These are phyloP conservation scores for Meripilus lineatus DNA, from an alignment of 1,284 basidiomycete genomes.

Conservation along the genomic window DNA sequence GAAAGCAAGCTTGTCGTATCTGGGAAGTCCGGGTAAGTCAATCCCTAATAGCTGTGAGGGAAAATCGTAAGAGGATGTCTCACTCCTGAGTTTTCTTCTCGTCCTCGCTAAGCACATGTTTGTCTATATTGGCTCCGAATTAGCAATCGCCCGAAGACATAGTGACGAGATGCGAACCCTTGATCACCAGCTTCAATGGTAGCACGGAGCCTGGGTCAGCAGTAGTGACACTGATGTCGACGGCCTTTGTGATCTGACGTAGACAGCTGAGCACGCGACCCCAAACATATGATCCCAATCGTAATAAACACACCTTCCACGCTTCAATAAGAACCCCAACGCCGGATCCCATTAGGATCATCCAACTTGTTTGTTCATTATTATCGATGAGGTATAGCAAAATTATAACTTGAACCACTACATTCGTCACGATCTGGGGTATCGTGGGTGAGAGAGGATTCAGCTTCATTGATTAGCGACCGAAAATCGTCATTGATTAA, in stretches of 20 bases:
- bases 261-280: slow-evolving; percentile 12
- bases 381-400: slow-evolving; percentile 94
- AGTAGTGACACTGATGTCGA: slow-evolving; percentile 71
- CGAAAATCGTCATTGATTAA: too few relatives aligned
- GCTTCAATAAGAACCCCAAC: slow-evolving; percentile 90
- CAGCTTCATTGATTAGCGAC: too few relatives aligned
- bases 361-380: slow-evolving; percentile 92
- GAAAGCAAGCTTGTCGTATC: slow-evolving; percentile 85
- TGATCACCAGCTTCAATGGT: slow-evolving; percentile 80
- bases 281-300: slow-evolving; percentile 2
- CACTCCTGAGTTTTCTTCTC: slow-evolving; percentile 98
- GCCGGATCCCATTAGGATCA: slow-evolving; percentile 89
- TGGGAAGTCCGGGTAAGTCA: slow-evolving; percentile 25
- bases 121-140: too few relatives aligned
- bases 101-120: slow-evolving; percentile 89
- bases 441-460: slow-evolving; percentile 7
- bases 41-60: neutral
- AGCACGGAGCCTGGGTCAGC: slow-evolving; percentile 57
- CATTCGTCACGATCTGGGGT: slow-evolving; percentile 91
- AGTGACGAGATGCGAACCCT: slow-evolving; percentile 42
- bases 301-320: slow-evolving; percentile 74
- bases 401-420: slow-evolving; percentile 87
- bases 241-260: slow-evolving; percentile 81
- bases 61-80: slow-evolving; percentile 25
- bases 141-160: neutral